Evolutionary conservation across 2,329 filamentous ascomycete genomes (phyloP).

Genomic region (Chaetomiaceae sp.): DNA sequence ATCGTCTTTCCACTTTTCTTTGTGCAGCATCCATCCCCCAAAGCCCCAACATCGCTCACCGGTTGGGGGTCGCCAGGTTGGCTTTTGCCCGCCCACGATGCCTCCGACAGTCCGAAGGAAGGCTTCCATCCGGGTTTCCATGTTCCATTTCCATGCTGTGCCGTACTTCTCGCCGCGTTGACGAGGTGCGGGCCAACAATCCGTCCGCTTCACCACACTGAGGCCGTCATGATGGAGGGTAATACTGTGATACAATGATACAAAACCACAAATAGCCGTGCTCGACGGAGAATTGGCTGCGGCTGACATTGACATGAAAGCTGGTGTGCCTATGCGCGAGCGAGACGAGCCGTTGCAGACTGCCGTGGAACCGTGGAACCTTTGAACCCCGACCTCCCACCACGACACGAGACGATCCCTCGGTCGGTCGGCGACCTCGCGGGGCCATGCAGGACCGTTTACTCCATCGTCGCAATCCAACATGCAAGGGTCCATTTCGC

Average conservation of each 20-base stretch:
- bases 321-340: no score
- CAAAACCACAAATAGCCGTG: neutral
- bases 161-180: no score
- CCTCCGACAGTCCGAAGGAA: no score
- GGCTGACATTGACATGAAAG: no score
- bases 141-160: slow-evolving; percentile 9
- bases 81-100: no score
- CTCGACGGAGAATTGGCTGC: neutral
- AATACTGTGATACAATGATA: neutral
- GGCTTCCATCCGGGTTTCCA: neutral
- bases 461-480: neutral
- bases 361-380: neutral
- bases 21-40: no score
- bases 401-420: no score
- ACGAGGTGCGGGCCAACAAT: neutral
- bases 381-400: no score
- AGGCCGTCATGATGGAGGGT: no score
- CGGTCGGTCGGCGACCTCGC: neutral
- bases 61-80: no score
- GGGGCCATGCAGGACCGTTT: slow-evolving; percentile 11
- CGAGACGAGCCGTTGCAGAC: neutral
- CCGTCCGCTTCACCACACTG: neutral
- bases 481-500: neutral
- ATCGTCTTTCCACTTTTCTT: no score
- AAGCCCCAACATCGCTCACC: no score